phyloP scores from a whole-genome alignment of 2,329 filamentous ascomycete species.

The Calonectria fujianensis region DNA sequence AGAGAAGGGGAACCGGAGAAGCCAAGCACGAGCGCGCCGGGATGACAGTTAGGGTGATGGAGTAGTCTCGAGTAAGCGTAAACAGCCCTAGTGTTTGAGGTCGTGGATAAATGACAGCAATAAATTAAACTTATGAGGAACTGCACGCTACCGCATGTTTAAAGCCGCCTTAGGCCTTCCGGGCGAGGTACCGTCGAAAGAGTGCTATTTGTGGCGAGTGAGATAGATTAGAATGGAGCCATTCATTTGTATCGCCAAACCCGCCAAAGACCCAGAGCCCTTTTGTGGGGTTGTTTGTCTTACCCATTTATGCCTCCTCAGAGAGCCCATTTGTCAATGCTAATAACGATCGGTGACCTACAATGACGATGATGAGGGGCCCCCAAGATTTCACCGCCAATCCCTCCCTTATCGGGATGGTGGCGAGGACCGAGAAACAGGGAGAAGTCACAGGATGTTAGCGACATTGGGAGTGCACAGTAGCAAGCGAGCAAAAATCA shows the following conservation, averaged over 20 bases:
- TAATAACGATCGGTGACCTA: slow-evolving; percentile 18
- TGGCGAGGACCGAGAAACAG: slow-evolving; percentile 3
- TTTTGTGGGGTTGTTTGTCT: slow-evolving; percentile 1
- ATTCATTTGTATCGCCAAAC: slow-evolving; percentile 10
- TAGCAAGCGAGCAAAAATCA: slow-evolving; percentile 5
- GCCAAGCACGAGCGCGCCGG: not conserved
- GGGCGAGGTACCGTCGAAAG: not conserved
- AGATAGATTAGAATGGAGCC: slow-evolving; percentile 12
- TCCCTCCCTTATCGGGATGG: slow-evolving; percentile 13
- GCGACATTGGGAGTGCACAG: slow-evolving; percentile 2
- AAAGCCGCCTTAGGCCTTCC: not conserved
- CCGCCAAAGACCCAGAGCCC: not conserved
- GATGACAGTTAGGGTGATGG: not conserved
- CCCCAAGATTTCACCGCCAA: not conserved
- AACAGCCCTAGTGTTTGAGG: slow-evolving; percentile 3
- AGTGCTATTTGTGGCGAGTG: not conserved
- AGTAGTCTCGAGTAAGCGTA: not conserved
- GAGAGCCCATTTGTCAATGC: not conserved
- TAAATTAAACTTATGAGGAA: slow-evolving; percentile 6
- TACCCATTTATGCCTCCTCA: not conserved
- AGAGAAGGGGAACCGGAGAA: not conserved
- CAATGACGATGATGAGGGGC: slow-evolving; percentile 4
- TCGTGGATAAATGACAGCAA: not conserved
- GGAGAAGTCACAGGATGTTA: not conserved
- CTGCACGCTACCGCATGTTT: not conserved